Evolutionary conservation across 2,329 filamentous ascomycete species (phyloP).

Genomic region (Tricladium varicosporioides): DNA sequence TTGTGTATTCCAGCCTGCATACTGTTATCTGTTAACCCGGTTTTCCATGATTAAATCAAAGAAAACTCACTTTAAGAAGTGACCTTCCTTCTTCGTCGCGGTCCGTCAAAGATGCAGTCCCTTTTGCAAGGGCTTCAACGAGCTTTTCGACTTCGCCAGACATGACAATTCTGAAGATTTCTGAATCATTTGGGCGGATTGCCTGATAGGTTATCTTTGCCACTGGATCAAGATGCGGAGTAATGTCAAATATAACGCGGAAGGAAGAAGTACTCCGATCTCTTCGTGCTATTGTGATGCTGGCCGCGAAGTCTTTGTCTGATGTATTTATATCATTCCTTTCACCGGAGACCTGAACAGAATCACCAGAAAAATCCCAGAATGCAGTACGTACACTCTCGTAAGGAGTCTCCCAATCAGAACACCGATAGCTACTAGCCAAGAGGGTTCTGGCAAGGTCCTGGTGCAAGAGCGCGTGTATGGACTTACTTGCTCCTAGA

Average conservation of each 20-base stretch:
- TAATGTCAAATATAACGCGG: neutral
- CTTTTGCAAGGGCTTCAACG: conserved; percentile 3
- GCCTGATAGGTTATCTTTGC: conserved; percentile 12
- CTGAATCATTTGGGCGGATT: conserved; percentile 10
- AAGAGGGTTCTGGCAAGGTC: neutral
- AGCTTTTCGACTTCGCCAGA: conserved; percentile 5
- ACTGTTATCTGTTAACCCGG: too few species aligned
- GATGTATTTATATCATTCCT: neutral
- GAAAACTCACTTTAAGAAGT: conserved; percentile 5
- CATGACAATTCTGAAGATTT: conserved; percentile 9
- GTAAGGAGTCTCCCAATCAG: conserved; percentile 12
- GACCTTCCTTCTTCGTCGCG: conserved; percentile 12
- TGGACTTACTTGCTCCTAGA: conserved; percentile 5
- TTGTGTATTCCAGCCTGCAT: too few species aligned
- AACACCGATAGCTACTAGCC: conserved; percentile 5
- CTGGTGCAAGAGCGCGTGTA: neutral
- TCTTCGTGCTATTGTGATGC: conserved; percentile 5
- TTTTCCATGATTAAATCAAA: too few species aligned
- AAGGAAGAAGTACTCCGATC: neutral
- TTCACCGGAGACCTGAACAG: neutral
- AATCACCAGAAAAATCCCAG: conserved; percentile 5
- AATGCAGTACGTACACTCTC: conserved; percentile 13
- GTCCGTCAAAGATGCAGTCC: conserved; percentile 6
- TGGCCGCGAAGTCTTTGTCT: conserved; percentile 3
- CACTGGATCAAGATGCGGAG: neutral